Conservation (phyloP, 352 stramenopile species). For the Pythium utonaiense region DNA sequence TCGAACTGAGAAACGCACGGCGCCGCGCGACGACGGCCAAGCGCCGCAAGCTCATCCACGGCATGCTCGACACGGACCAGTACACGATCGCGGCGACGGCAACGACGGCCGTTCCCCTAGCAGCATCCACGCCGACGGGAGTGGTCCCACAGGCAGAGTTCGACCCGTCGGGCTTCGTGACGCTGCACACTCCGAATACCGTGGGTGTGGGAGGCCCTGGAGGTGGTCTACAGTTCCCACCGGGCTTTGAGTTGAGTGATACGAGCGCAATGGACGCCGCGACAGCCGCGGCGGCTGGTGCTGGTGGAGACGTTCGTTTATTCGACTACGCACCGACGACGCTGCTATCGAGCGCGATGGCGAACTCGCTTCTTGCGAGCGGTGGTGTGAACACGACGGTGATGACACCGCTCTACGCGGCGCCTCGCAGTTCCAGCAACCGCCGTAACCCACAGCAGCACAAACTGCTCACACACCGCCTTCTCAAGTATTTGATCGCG, state of each 20-base stretch:
- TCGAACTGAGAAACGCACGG: constrained; percentile 55
- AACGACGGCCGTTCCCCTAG: not conserved
- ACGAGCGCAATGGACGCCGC: constrained; percentile 39
- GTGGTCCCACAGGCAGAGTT: constrained; percentile 33
- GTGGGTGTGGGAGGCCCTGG: constrained; percentile 14
- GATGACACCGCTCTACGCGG: constrained; percentile 3
- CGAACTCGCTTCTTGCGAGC: constrained; percentile 15
- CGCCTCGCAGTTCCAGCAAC: constrained; percentile 10
- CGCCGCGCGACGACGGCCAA: constrained; percentile 38
- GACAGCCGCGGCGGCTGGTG: constrained; percentile 20
- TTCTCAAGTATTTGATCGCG: constrained; percentile 74
- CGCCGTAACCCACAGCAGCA: constrained; percentile 28
- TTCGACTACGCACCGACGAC: constrained; percentile 44
- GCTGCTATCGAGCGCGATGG: constrained; percentile 28
- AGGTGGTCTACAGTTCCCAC: constrained; percentile 47
- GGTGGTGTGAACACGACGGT: not conserved
- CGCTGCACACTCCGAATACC: constrained; percentile 26
- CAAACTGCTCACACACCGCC: constrained; percentile 63
- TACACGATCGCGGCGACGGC: not conserved
- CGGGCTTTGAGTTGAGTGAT: constrained; percentile 50
- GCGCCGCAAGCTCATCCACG: constrained; percentile 39
- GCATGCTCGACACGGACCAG: constrained; percentile 30
- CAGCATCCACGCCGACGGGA: not conserved
- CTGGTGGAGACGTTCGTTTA: constrained; percentile 37
- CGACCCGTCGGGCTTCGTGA: constrained; percentile 63